phyloP scores from a whole-genome alignment of 345 rosid genomes.

The Pistacia integerrima region DNA sequence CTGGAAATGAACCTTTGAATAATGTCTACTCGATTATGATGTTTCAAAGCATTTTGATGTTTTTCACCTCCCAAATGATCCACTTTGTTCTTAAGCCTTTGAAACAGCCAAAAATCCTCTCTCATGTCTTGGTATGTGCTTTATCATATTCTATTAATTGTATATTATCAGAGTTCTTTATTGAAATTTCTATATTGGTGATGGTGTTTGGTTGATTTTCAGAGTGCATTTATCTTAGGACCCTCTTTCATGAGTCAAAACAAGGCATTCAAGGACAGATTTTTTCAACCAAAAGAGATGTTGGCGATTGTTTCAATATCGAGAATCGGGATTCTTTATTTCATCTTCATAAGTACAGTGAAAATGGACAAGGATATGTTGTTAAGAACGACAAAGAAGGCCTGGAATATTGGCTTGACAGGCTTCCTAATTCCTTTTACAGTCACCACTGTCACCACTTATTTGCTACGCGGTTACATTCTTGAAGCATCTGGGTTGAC shows the following conservation, averaged over 20 bases:
- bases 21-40: no score
- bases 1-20: no score
- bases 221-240: no score
- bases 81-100: no score
- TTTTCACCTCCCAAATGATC: no score
- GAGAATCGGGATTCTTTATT: conserved; percentile 6
- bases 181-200: no score
- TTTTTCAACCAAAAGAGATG: conserved; percentile 15
- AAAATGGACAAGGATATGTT: conserved; percentile 24
- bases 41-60: no score
- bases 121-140: no score
- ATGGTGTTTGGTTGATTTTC: no score
- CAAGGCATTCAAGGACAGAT: background rate
- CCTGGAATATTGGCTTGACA: conserved; percentile 15
- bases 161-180: no score
- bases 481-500: background rate
- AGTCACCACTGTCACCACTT: background rate
- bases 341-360: conserved; percentile 27
- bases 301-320: background rate
- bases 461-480: background rate
- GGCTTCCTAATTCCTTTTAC: conserved; percentile 8
- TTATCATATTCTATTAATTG: no score
- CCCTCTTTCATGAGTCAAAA: background rate
- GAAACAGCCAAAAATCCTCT: no score
- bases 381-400: background rate